Percentiles rank a stretch among this genome's conserved stretches.
Evolutionary conservation across 208 protist species (phyloP).

Genomic region (Herpetomonas tarakana): DNA sequence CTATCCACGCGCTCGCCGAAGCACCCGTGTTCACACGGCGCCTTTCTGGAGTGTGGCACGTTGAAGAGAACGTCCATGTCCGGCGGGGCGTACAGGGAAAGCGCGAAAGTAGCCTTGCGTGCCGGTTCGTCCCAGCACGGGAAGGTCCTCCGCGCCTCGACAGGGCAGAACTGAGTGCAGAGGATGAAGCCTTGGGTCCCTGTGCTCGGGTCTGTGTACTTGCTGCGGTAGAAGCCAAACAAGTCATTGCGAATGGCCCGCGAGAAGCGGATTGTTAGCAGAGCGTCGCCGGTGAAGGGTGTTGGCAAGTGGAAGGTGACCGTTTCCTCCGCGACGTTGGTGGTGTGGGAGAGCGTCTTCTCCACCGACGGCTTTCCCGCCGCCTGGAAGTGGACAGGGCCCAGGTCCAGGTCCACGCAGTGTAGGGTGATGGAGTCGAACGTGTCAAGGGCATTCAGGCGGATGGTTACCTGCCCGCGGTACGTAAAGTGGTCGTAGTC

Average conservation of each 20-base stretch:
- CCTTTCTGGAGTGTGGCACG: slow-evolving; percentile 44
- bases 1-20: slow-evolving; percentile 1
- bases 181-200: slow-evolving; percentile 39
- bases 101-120: slow-evolving; percentile 91
- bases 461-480: not conserved
- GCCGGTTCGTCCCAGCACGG: slow-evolving; percentile 96
- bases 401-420: not conserved
- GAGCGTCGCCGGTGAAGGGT: slow-evolving; percentile 21
- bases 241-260: slow-evolving; percentile 91
- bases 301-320: slow-evolving; percentile 20
- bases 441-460: not conserved
- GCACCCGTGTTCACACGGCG: slow-evolving; percentile 9
- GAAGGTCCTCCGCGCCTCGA: slow-evolving; percentile 90
- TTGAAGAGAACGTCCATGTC: slow-evolving; percentile 87
- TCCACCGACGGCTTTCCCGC: slow-evolving; percentile 6
- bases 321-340: slow-evolving; percentile 17
- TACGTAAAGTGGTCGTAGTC: not conserved
- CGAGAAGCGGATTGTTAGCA: slow-evolving; percentile 74
- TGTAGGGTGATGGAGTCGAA: not conserved
- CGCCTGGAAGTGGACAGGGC: not conserved
- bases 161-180: slow-evolving; percentile 92
- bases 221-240: slow-evolving; percentile 91
- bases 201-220: slow-evolving; percentile 75
- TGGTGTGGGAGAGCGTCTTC: slow-evolving; percentile 23
- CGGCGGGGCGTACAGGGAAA: slow-evolving; percentile 73